Conservation (phyloP, 2,329 filamentous ascomycete species). For the Aureobasidium sp. region DNA sequence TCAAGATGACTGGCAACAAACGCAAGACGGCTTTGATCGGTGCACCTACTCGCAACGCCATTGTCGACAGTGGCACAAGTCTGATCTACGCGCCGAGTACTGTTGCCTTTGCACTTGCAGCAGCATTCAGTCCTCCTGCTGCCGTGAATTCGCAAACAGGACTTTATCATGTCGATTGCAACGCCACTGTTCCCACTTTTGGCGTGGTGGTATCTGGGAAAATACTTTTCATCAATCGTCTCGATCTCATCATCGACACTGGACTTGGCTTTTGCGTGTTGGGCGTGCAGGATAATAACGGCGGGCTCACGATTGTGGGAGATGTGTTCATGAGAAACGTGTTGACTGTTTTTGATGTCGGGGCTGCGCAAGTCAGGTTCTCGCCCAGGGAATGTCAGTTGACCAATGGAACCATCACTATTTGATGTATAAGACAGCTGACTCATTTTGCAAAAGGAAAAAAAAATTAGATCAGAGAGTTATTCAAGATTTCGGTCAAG, state of each 20-base stretch:
- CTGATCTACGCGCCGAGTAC: constrained; percentile 36
- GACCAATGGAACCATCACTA: constrained; percentile 7
- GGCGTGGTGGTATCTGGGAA: constrained; percentile 36
- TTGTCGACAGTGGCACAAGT: constrained; percentile 41
- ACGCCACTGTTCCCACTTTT: constrained; percentile 35
- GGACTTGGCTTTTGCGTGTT: constrained; percentile 26
- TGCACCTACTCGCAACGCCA: constrained; percentile 23
- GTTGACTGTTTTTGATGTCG: constrained; percentile 46
- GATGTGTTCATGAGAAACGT: constrained; percentile 46
- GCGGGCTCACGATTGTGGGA: constrained; percentile 37
- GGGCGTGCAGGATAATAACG: constrained; percentile 28
- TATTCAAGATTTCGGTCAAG: too few species aligned
- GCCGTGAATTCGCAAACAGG: constrained; percentile 26
- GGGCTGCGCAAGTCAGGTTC: constrained; percentile 42
- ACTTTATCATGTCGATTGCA: constrained; percentile 37
- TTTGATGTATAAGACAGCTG: too few species aligned
- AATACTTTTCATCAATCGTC: constrained; percentile 27
- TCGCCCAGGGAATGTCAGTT: constrained; percentile 28
- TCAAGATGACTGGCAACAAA: constrained; percentile 18
- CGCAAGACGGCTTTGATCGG: constrained; percentile 12
- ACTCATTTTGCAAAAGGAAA: too few species aligned
- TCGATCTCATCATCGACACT: constrained; percentile 26
- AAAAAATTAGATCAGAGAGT: too few species aligned
- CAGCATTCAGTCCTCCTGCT: constrained; percentile 38
- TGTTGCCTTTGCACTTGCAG: constrained; percentile 34